Conservation (phyloP, 1,284 basidiomycete species). For the Cryptococcus maquisensis region DNA sequence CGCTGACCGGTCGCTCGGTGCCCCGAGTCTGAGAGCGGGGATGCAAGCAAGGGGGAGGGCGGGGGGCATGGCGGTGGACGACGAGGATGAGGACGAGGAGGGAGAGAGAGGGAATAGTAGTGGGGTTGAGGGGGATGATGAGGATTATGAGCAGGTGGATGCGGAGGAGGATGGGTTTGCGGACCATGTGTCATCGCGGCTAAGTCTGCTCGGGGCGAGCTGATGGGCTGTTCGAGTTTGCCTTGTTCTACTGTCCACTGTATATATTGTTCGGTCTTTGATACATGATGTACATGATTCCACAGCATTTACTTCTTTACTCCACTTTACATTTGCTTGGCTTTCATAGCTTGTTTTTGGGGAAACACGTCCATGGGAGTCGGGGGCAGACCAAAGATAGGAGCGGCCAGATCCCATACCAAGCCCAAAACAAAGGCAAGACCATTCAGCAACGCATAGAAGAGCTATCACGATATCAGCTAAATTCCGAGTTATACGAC, state of each 20-base stretch:
- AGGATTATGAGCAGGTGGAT: slow-evolving; percentile 1
- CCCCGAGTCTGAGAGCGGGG: not conserved
- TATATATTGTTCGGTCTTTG: not conserved
- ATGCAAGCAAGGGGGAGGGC: slow-evolving; percentile 4
- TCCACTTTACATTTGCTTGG: not conserved
- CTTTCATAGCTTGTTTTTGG: not conserved
- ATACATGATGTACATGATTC: not conserved
- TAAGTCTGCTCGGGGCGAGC: slow-evolving; percentile 1
- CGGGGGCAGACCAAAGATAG: slow-evolving; percentile 19
- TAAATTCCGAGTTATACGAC: too few relatives aligned
- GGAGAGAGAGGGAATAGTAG: slow-evolving; percentile 5
- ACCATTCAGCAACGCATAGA: slow-evolving; percentile 50
- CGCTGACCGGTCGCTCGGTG: not conserved
- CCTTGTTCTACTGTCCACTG: too few relatives aligned
- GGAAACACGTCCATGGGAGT: not conserved
- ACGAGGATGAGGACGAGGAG: slow-evolving; percentile 11
- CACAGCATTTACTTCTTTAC: not conserved
- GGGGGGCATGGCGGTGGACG: not conserved
- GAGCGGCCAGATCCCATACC: slow-evolving; percentile 21
- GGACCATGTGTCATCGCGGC: slow-evolving; percentile 6
- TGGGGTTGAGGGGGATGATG: slow-evolving; percentile 11
- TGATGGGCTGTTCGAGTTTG: too few relatives aligned
- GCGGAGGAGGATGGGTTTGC: slow-evolving; percentile 5
- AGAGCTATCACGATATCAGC: slow-evolving; percentile 20
- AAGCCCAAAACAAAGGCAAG: slow-evolving; percentile 37